Evolutionary conservation across 768 basidiomycete genomes (phyloP), one percentile per base, ranked within the genome.

Genomic region (Fomitopsis pulvina): DNA sequence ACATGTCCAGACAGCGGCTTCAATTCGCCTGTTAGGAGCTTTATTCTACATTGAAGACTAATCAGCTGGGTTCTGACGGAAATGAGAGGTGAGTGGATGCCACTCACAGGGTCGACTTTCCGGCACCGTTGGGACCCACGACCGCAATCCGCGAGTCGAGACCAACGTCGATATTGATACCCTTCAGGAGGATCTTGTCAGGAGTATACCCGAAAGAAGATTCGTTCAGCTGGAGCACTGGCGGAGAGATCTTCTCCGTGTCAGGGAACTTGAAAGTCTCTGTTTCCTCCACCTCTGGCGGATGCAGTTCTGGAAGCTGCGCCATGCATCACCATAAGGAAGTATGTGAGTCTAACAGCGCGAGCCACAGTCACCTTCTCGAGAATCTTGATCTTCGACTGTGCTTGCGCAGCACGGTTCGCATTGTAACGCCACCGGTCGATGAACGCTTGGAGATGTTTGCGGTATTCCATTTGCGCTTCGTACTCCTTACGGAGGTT

Each of bases 401-500:
- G 60, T 22, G 61, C 61, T 29, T 61, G 60, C 66, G 52, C 66
- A 79, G 86, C 87, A 59, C 94, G 79, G 65, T 95, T 95, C 50
- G 93, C 93, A 58, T 97, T 97, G 68, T 97, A 97, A 59, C 95
- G 77, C 96, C 96, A 99, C 47, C 92, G 77, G 60, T 98, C 96
- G 58, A 99, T 97, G 71, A 96, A 99, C 0, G 95, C 93, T 64
- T 98, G 95, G 26, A 98, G 70, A 71, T 96, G 92, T 60, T 88
- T 87, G 48, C 96, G 79, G 64, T 98, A 98, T 9, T 88, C 86
- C 79, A 96, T 83, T 68, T 99, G 96, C 0, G 92, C 75, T 28
- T 98, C 95, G 66, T 98, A 99, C 66, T 98, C 95, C 68, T 92
- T 93, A 37, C 81, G 81, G 67, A 94, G 70, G 61, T 93, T 93